phyloP scores from a whole-genome alignment of 805 yeast species.

The Nakazawaea molendinolei region DNA sequence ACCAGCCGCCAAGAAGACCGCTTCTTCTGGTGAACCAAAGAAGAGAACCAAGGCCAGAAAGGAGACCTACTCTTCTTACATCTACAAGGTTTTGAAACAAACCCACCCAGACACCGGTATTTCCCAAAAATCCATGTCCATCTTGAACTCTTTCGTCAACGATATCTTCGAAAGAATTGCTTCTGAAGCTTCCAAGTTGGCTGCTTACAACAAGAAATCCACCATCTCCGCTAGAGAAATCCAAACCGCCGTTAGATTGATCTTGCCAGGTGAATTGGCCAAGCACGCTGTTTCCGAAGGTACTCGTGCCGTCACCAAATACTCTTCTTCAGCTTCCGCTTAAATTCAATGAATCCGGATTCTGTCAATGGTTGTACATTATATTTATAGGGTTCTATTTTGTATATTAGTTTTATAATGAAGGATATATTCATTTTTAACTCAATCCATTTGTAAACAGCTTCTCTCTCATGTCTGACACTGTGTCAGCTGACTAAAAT shows the following conservation, averaged over 20 bases:
- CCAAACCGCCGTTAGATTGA: slow-evolving; percentile 97
- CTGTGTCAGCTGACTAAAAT: too few relatives aligned
- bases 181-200: slow-evolving; percentile 94
- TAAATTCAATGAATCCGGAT: slow-evolving; percentile 14
- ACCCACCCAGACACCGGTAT: slow-evolving; percentile 99
- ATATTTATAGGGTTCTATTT: slow-evolving; percentile 12
- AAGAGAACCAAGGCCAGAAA: slow-evolving; percentile 94
- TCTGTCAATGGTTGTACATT: slow-evolving; percentile 5
- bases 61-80: slow-evolving; percentile 97
- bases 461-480: too few relatives aligned
- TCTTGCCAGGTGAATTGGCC: slow-evolving; percentile 97
- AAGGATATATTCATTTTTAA: slow-evolving; percentile 11
- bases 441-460: too few relatives aligned
- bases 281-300: slow-evolving; percentile 99
- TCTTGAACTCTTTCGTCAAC: slow-evolving; percentile 96
- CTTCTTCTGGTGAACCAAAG: slow-evolving; percentile 74
- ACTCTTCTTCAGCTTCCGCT: slow-evolving; percentile 60
- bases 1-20: slow-evolving; percentile 89
- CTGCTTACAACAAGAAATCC: slow-evolving; percentile 97
- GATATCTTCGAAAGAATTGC: slow-evolving; percentile 98
- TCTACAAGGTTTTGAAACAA: slow-evolving; percentile 97
- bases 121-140: slow-evolving; percentile 97
- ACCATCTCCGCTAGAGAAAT: slow-evolving; percentile 98
- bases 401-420: slow-evolving; percentile 14
- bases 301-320: slow-evolving; percentile 96